Base-by-base conservation (phyloP, 768 basidiomycete species). In the Mycena albidolilacea region DNA sequence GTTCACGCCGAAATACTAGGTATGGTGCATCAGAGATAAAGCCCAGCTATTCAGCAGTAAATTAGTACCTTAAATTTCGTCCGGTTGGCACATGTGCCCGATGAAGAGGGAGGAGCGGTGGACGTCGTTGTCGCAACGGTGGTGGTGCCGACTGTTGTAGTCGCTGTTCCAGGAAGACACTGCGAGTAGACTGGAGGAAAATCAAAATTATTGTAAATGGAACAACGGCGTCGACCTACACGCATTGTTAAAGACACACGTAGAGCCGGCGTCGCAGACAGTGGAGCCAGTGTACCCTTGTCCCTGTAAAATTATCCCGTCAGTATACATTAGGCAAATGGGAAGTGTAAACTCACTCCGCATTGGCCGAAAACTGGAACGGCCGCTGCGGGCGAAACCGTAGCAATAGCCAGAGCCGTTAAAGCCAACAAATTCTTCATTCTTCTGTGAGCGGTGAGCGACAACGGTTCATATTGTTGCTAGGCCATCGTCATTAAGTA, bases 1-100 rank as follows among this genome's bases (percentile, higher is more conserved):
- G 80, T 89, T 91, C 55, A 91, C 90, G 79, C 90, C 91, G 72
- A 91, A 90, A 83, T 80, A 90, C 77, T 50, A n/a, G 19, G 48
- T 59, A 39, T 11, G 8, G 37, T 14, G 11, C 3, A 52, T 46
- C 14, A 59, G 57, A 11, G 43, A 17, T 48, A 8, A 1, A 43
- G 23, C n/a, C 37, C 30, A 30, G 30, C 30, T 30, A 30, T 30
- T 30, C 30, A 4, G 3, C 30, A 30, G 30, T 30, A 30, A 30
- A 30, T 30, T 1, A 23, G 48, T 61, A 75, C 70, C 64, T 86
- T 83, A 86, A 92, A 91, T 79, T 90, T 90, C 58, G 88, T 90
- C 75, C 80, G 79, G 21, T 70, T 70, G 39, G 82, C 71, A 64
- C 80, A 82, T 30, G 30, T 30, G 39, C 76, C 79, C 46, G 72